Evolutionary conservation across 225 moss, liverwort and hornwort species (phyloP), one percentile per base, ranked within the genome.

Genomic region (Pseudisothecium myosuroides): DNA sequence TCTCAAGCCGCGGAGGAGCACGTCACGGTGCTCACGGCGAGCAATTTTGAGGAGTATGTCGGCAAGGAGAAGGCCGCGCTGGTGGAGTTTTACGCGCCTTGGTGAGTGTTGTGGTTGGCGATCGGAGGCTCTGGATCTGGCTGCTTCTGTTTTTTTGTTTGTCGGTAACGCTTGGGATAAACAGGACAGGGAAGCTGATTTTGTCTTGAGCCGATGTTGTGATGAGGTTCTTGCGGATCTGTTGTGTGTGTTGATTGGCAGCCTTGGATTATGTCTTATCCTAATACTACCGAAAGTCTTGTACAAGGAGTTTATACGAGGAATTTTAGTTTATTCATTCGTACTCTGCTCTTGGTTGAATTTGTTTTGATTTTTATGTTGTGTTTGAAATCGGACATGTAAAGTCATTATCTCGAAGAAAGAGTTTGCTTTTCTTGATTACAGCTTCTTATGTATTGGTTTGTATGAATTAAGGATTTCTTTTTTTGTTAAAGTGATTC

Each of bases 71-170:
- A 93, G 87, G 96, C 90, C 56, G 96, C 97, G 32, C 93, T 99
- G 31, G 96, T 99, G 83, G 97, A 99, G 92, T 99, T 99, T 91
- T 99, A 97, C 86, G 99, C 99, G 56, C 99, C 99, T 7, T 99
- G 99, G 99, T 97, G 67, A 95, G 97, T 62, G 34, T 50, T 84
- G 69, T 65, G 32, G 21, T 60, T 81, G 47, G 9, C 24, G 85
- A 86, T 92, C 86, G 61, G 32, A 69, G 16, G 39, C 36, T 10
- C 37, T 31, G 54, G 77, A 72, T 73, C 80, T 83, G 75, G 60
- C 11, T 75, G 50, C 10, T 74, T 72, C 18, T 17, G 56, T 1
- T 16, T 37, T 36, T 55, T 19, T 82, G 14, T 32, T 64, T 91
- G 87, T 94, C 85, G 91, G 86, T 86, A 82, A 19, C 10, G 63